Base-by-base conservation (phyloP, 2,329 filamentous ascomycete species). In the Aspergillus pseudotamarii region DNA sequence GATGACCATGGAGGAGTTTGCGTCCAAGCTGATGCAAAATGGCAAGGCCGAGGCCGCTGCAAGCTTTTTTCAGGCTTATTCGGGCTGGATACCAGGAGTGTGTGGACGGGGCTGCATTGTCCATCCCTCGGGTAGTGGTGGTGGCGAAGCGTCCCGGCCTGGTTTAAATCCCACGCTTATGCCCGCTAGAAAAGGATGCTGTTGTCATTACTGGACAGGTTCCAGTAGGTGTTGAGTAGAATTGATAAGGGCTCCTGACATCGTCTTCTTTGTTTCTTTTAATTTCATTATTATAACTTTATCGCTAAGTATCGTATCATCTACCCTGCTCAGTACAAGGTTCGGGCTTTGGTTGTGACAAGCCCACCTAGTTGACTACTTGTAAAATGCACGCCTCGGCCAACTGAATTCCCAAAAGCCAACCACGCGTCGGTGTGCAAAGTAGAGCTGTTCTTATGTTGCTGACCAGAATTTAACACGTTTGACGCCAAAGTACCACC, bases 121-220 rank as follows among this genome's bases (percentile, higher is more conserved):
- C 34, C 34, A 36, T 36, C 14, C 34, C 34, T 16, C 34, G 34
- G 34, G 14, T 36, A 19, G 41, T 43, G 3, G 41, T 43, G 41
- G 41, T 19, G 19, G 41, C 41, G 16, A 43, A 43, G 41, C 41
- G 41, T 1, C 38, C 38, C 38, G 0, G 12, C 43, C 12, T 4
- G 9, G 43, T 10, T 11, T 11, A 4, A 36, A 6, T 14, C 34
- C 12, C 4, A 6, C 32, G 32, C 11, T 14, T 34, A 34, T 0
- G 1, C 14, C 6, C 38, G 16, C 38, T 41, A 41, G 38, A n/a
- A 16, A 19, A 19, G 16, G 19, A n/a, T 41, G 19, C 0, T 41
- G 1, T 0, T n/a, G 14, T 1, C 2, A 41, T 16, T n/a, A 6
- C 16, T 4, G 19, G 43, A 45, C 10, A 0, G 43, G 11, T 11